Evolutionary conservation across 306 rosid genomes (phyloP).

Genomic region (Luffa aegyptiaca): DNA sequence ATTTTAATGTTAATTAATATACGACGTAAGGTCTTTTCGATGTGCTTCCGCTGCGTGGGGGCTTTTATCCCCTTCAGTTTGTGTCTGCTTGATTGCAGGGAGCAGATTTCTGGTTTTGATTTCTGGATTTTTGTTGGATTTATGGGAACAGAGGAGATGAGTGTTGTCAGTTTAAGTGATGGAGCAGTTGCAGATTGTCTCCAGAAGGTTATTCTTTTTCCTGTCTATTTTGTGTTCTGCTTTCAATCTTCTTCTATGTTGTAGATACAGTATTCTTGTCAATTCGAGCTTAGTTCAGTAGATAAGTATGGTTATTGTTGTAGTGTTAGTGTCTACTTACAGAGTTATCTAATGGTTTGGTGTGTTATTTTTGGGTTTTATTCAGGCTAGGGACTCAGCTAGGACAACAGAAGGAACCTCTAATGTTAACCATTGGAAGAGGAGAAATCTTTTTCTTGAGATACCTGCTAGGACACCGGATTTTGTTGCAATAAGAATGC

Average conservation of each 20-base stretch:
- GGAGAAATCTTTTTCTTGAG: constrained; percentile 48
- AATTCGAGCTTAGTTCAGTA: too few species aligned
- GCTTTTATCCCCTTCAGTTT: too few species aligned
- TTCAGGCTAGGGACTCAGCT: neutral
- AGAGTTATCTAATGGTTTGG: neutral
- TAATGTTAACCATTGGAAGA: constrained; percentile 40
- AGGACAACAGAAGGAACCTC: constrained; percentile 28
- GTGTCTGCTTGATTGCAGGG: neutral
- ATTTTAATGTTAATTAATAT: too few species aligned
- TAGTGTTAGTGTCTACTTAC: neutral
- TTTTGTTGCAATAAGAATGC: constrained; percentile 58
- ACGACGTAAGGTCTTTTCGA: too few species aligned
- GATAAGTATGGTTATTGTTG: neutral
- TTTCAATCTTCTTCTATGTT: neutral
- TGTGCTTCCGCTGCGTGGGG: too few species aligned
- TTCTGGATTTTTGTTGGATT: constrained; percentile 16
- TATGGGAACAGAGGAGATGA: constrained; percentile 41
- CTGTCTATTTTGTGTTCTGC: neutral
- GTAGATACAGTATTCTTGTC: too few species aligned
- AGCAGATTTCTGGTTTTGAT: neutral
- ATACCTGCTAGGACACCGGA: constrained; percentile 53
- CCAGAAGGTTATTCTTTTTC: constrained; percentile 32
- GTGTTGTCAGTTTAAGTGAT: constrained; percentile 18
- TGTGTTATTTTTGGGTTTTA: neutral
- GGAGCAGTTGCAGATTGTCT: constrained; percentile 26